Base-by-base conservation (phyloP, 345 rosid species). In the Combretum micranthum region DNA sequence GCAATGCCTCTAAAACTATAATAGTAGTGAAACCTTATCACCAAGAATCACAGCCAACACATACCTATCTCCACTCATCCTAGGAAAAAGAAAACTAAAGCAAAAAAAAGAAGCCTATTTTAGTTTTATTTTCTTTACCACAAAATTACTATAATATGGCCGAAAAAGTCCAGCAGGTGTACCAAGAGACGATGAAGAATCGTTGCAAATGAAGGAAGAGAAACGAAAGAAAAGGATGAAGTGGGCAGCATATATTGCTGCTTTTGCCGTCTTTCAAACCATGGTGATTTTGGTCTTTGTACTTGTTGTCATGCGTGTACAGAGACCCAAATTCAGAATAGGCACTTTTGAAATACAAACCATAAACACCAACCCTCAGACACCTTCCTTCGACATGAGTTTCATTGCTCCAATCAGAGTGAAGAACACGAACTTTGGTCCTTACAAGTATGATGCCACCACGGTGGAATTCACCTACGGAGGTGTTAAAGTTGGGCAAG, bases 211-310 rank as follows among this genome's bases (percentile, higher is more conserved):
- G 4, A 26, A 18, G 32, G 69, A 64, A 53, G 56, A 18, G 21
- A 42, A 15, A 19, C 47, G 64, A 44, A 68, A 57, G 64, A 68
- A 57, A 45, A 55, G 72, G n/a, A 57, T 57, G 21, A 68, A 52
- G 39, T 62, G 67, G 63, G 50, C 64, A 7, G 48, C 53, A 4
- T 59, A 59, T 42, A 17, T 32, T 2, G 44, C 23, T 1, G 63
- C 63, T 15, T 59, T 59, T 23, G 53, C 25, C 4, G 63, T 59
- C 17, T 59, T 59, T 19, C 63, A 59, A 23, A 21, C 18, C 25
- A 59, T 59, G 4, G 53, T 59, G n/a, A n/a, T n/a, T n/a, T n/a
- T n/a, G n/a, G n/a, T n/a, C n/a, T n/a, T n/a, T n/a, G n/a, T n/a
- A n/a, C 18, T 42, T 25, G 26, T 43, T 21, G 63, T 59, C 44